Base-by-base conservation (phyloP, 202 grass and related monocot species). In the Schoenoplectus triqueter region DNA sequence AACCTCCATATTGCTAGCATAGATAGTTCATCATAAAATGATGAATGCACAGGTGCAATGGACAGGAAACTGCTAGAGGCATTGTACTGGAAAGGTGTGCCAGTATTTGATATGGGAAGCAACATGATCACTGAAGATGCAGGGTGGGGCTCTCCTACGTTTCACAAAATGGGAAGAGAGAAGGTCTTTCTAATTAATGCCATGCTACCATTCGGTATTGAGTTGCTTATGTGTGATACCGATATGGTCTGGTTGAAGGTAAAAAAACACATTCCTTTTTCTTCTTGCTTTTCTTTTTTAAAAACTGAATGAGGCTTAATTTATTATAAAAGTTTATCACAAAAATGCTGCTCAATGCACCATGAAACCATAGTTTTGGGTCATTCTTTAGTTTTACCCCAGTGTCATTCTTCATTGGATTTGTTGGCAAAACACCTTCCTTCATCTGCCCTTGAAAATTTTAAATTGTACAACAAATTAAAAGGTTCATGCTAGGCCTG, bases 111-210 rank as follows among this genome's bases (percentile, higher is more conserved):
- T 85, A 99, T 99, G 93, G 96, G 87, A 44, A 99, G 97, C 62
- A 91, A 87, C 83, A 96, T 99, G 97, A 92, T 69, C 80, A 94
- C 97, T 44, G 86, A 91, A 82, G 93, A 99, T 69, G 97, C 90
- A 39, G 97, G 92, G 1, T 99, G 97, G 97, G 97, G 97, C 6
- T 92, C 93, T 18, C 93, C 97, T 1, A 91, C 88, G 39, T 99
- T 99, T 89, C 97, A 99, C 78, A 96, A 91, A 91, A 99, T 99
- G 97, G 97, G 93, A 49, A 95, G 97, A 85, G 93, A 99, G 88
- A 99, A 99, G 86, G 93, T 96, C 46, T 89, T 96, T 70, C 88
- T 96, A 78, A 99, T 99, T 83, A 99, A 99, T 81, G 80, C 90
- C 69, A 86, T 99, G 67, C 80, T 99, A 55, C 93, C 90, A 42